phyloP scores from a whole-genome alignment of 352 stramenopile genomes.

The Aphanomyces euteiches region DNA sequence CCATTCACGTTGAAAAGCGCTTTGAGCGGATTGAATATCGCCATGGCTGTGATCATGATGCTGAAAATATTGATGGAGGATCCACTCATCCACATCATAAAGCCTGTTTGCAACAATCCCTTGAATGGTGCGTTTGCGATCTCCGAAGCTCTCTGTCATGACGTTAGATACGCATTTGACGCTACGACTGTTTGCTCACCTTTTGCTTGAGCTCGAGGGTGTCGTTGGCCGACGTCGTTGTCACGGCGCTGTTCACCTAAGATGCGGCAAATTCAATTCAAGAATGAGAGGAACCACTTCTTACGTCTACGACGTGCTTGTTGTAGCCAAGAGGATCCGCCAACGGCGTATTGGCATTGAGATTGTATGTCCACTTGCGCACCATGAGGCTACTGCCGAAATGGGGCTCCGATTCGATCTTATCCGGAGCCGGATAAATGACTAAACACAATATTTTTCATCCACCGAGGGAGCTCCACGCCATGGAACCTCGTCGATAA shows the following conservation, averaged over 20 bases:
- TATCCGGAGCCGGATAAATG: too few species aligned
- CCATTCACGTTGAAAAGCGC: conserved; percentile 80
- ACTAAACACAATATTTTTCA: too few species aligned
- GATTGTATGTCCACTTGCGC: conserved; percentile 22
- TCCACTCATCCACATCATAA: conserved; percentile 97
- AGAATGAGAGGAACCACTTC: neutral
- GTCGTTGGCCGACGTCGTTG: conserved; percentile 52
- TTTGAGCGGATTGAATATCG: conserved; percentile 90
- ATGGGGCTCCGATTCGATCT: too few species aligned
- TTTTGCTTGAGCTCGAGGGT: conserved; percentile 86
- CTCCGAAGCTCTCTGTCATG: conserved; percentile 80
- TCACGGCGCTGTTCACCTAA: conserved; percentile 52
- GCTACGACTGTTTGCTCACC: conserved; percentile 35
- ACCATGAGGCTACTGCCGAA: neutral
- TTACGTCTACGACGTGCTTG: conserved; percentile 19
- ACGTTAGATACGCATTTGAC: neutral
- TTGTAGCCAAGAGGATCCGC: conserved; percentile 20
- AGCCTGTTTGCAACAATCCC: conserved; percentile 89
- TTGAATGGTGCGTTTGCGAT: conserved; percentile 88
- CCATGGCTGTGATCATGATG: conserved; percentile 93
- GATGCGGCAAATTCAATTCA: conserved; percentile 27
- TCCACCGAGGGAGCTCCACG: too few species aligned
- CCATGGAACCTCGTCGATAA: too few species aligned
- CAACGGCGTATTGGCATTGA: conserved; percentile 2
- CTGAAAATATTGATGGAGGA: conserved; percentile 94